A percentile compares a stretch with the other conserved stretches of the same genome.
phyloP scores from a whole-genome alignment of 1,284 basidiomycete species.

The Pisolithus thermaeus region DNA sequence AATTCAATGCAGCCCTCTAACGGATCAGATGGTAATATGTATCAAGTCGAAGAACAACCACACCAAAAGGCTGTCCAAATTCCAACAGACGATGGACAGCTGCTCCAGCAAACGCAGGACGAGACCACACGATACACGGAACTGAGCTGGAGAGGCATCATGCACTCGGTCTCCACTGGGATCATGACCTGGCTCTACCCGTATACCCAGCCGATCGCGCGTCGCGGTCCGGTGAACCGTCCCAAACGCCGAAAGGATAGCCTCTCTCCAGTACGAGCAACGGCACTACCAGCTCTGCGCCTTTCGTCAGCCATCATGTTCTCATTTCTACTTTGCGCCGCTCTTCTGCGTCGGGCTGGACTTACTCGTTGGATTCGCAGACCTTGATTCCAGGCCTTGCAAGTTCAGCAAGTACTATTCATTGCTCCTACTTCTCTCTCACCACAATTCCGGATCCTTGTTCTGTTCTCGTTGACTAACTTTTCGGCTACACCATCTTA shows the following conservation, averaged over 20 bases:
- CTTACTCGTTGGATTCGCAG: slow-evolving; percentile 21
- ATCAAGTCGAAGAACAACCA: neutral
- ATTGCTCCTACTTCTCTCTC: too few relatives aligned
- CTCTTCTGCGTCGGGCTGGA: slow-evolving; percentile 21
- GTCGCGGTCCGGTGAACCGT: neutral
- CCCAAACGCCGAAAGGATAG: neutral
- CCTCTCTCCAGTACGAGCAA: slow-evolving; percentile 6
- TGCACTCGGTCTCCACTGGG: slow-evolving; percentile 13
- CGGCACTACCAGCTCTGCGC: slow-evolving; percentile 5
- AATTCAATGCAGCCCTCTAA: neutral
- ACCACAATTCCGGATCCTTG: too few relatives aligned
- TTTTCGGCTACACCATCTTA: too few relatives aligned
- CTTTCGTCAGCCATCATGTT: slow-evolving; percentile 23
- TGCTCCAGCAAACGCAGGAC: neutral
- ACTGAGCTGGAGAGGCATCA: slow-evolving; percentile 9
- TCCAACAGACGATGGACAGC: neutral
- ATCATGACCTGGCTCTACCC: slow-evolving; percentile 24
- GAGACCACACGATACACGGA: neutral
- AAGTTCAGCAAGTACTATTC: too few relatives aligned
- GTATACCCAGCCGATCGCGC: slow-evolving; percentile 5
- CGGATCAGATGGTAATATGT: neutral
- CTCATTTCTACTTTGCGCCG: slow-evolving; percentile 24
- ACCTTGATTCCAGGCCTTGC: slow-evolving; percentile 9
- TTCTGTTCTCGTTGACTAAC: too few relatives aligned
- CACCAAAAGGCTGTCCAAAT: neutral